These are phyloP conservation scores for Discostella pseudostelligera DNA, from an alignment of 108 stramenopile species.

Conservation along the genomic window DNA sequence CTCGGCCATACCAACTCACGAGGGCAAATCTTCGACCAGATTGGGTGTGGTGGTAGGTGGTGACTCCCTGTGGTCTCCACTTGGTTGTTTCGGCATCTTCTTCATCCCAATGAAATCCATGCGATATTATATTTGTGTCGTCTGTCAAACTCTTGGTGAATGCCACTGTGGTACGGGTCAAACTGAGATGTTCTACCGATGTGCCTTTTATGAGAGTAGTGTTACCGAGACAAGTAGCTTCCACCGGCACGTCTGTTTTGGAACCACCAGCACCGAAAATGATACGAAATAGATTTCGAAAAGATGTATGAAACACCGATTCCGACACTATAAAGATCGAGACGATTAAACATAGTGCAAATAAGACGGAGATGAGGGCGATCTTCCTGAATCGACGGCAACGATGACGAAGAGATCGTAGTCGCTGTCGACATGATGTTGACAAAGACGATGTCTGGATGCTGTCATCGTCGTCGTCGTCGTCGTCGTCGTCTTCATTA, in stretches of 20 bases:
- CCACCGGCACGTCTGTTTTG: too few relatives aligned
- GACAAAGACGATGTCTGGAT: not conserved
- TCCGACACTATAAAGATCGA: not conserved
- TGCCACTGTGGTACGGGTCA: not conserved
- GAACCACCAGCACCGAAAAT: not conserved
- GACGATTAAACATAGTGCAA: not conserved
- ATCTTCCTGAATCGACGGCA: too few relatives aligned
- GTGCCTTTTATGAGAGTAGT: too few relatives aligned
- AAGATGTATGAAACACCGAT: not conserved
- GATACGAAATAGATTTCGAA: not conserved
- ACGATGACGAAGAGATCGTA: not conserved
- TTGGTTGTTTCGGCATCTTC: slow-evolving; percentile 17
- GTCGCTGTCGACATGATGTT: not conserved
- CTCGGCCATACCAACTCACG: slow-evolving; percentile 30
- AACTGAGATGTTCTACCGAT: not conserved
- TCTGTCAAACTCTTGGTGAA: not conserved
- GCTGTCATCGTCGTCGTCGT: not conserved
- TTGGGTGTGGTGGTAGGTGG: slow-evolving; percentile 4
- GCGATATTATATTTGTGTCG: not conserved
- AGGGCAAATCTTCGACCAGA: slow-evolving; percentile 6
- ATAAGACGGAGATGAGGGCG: not conserved
- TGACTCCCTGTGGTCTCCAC: slow-evolving; percentile 35
- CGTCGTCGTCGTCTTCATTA: not conserved
- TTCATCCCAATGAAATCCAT: slow-evolving; percentile 30
- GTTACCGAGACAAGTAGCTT: not conserved